A percentile compares a stretch with the other conserved stretches of the same genome.
Evolutionary conservation across 2,329 filamentous ascomycete genomes (phyloP).

Genomic region (Juglanconis oblonga): DNA sequence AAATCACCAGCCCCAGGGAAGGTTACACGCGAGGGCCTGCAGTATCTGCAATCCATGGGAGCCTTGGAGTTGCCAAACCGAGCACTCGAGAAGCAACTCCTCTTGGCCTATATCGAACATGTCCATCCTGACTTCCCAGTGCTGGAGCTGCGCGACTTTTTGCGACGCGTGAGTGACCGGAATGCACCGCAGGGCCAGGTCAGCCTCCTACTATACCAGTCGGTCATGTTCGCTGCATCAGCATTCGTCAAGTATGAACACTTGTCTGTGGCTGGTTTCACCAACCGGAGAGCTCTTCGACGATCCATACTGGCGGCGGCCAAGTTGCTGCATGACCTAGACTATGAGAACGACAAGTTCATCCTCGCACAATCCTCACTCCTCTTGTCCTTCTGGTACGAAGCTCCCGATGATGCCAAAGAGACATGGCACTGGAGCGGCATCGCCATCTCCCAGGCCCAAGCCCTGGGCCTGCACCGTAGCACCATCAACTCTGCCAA

Average conservation of each 20-base stretch:
- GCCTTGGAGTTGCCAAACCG: constrained; percentile 73
- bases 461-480: constrained; percentile 89
- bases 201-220: constrained; percentile 86
- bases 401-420: constrained; percentile 94
- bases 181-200: constrained; percentile 70
- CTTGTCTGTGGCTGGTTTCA: constrained; percentile 73
- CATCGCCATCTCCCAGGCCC: constrained; percentile 85
- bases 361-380: constrained; percentile 84
- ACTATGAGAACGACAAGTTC: constrained; percentile 88
- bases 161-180: constrained; percentile 58
- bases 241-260: constrained; percentile 82
- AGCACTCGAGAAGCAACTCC: constrained; percentile 72
- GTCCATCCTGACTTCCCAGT: constrained; percentile 94
- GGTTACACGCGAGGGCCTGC: constrained; percentile 77
- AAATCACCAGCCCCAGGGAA: constrained; percentile 69
- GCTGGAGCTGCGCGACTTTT: constrained; percentile 64
- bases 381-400: constrained; percentile 96
- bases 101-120: constrained; percentile 82
- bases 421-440: constrained; percentile 99
- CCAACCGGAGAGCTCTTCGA: constrained; percentile 74
- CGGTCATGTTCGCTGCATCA: constrained; percentile 89
- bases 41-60: constrained; percentile 80
- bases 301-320: constrained; percentile 88
- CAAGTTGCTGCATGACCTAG: constrained; percentile 89
- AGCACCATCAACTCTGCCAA: constrained; percentile 69